phyloP scores from a whole-genome alignment of 2,329 filamentous ascomycete species.

The Seiridium cupressi region DNA sequence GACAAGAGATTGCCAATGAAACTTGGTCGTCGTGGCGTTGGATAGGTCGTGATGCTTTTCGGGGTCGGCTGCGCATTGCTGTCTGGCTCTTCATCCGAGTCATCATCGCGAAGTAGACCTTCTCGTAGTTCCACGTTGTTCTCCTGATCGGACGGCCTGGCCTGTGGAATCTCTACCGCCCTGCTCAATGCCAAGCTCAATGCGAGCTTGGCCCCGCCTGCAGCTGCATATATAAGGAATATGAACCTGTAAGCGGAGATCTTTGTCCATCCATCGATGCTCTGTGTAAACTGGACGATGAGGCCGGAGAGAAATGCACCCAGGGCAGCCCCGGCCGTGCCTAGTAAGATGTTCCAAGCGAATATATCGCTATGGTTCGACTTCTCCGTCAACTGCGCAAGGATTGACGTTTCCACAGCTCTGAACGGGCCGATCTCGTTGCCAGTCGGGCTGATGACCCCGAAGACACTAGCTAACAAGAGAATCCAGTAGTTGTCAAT shows the following conservation, averaged over 20 bases:
- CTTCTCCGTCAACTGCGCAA: conserved; percentile 49
- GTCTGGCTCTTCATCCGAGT: too few relatives aligned
- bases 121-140: conserved; percentile 36
- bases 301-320: conserved; percentile 59
- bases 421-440: conserved; percentile 61
- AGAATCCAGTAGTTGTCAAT: conserved; percentile 37
- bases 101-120: not conserved
- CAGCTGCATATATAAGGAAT: conserved; percentile 52
- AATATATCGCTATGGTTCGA: conserved; percentile 49
- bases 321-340: conserved; percentile 57
- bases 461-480: conserved; percentile 36
- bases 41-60: not conserved
- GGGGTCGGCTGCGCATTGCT: not conserved
- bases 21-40: not conserved
- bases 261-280: conserved; percentile 25
- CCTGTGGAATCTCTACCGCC: conserved; percentile 23
- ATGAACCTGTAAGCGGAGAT: not conserved
- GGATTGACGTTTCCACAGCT: conserved; percentile 55
- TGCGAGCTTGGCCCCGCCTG: conserved; percentile 53
- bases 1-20: not conserved
- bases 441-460: conserved; percentile 43
- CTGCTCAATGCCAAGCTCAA: conserved; percentile 33
- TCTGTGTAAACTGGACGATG: conserved; percentile 47
- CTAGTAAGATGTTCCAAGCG: conserved; percentile 57
- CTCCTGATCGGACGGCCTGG: conserved; percentile 13